A percentile compares a stretch with the other conserved stretches of the same genome.
Conservation (phyloP, 2,329 filamentous ascomycete genomes). For the Pseudogymnoascus sp. region DNA sequence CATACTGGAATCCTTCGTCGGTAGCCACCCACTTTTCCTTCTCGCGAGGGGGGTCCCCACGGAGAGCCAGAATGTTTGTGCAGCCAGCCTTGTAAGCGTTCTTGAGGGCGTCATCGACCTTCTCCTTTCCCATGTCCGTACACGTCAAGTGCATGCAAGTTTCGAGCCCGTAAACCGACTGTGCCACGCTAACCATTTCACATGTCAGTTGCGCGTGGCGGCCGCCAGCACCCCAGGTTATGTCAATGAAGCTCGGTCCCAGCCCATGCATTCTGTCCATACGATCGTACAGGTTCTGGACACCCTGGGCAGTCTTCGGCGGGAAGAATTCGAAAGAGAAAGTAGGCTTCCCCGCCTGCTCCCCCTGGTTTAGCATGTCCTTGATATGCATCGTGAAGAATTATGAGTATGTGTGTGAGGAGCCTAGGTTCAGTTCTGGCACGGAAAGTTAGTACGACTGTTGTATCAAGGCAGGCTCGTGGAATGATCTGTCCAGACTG, state of each 20-base stretch:
- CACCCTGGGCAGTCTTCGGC: conserved; percentile 92
- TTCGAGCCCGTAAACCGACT: conserved; percentile 90
- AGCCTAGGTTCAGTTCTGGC: conserved; percentile 3
- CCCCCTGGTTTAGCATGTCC: conserved; percentile 77
- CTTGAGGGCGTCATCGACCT: conserved; percentile 80
- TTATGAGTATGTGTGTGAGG: neutral
- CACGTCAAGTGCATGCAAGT: conserved; percentile 99
- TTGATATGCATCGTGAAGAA: conserved; percentile 79
- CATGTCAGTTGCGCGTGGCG: conserved; percentile 84
- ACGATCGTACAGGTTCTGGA: conserved; percentile 97
- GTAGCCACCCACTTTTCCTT: conserved; percentile 88
- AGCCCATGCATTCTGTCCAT: conserved; percentile 98
- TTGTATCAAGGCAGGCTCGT: neutral
- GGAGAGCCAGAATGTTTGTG: conserved; percentile 90
- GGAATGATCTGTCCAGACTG: neutral
- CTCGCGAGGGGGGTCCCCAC: conserved; percentile 89
- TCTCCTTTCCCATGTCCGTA: conserved; percentile 92
- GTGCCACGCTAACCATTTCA: conserved; percentile 95
- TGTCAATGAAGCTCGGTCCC: conserved; percentile 92
- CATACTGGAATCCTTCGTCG: conserved; percentile 83
- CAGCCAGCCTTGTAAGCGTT: conserved; percentile 91
- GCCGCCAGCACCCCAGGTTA: conserved; percentile 96
- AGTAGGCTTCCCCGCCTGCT: conserved; percentile 70
- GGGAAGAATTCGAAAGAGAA: conserved; percentile 99
- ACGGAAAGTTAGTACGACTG: neutral